phyloP scores from a whole-genome alignment of 1,284 basidiomycete genomes.

The Tremellales sp. region DNA sequence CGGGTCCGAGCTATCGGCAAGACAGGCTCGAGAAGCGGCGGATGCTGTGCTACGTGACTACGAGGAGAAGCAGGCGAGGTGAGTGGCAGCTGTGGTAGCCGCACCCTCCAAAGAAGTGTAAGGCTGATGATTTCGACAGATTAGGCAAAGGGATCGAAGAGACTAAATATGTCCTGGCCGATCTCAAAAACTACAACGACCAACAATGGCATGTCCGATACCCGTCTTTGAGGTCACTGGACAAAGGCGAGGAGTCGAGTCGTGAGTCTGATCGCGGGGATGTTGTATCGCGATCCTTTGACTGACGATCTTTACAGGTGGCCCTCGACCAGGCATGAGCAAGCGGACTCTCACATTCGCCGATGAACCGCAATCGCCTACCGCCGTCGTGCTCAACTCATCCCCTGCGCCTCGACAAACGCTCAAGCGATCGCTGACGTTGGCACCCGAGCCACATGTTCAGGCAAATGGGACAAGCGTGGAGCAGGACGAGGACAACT shows the following conservation, averaged over 20 bases:
- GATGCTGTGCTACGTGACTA: slow-evolving; percentile 44
- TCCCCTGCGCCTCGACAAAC: slow-evolving; percentile 54
- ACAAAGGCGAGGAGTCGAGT: slow-evolving; percentile 4
- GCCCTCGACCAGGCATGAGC: slow-evolving; percentile 33
- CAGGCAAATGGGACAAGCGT: slow-evolving; percentile 22
- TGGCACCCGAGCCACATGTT: slow-evolving; percentile 10
- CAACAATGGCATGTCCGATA: slow-evolving; percentile 83
- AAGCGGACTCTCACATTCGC: slow-evolving; percentile 74
- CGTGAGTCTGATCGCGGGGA: slow-evolving; percentile 15
- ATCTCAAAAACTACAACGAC: slow-evolving; percentile 76
- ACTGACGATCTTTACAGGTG: no score
- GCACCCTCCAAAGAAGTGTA: no score
- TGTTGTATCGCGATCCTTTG: no score
- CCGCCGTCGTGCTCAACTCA: slow-evolving; percentile 59
- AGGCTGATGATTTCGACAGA: slow-evolving; percentile 51
- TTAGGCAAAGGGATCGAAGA: slow-evolving; percentile 70
- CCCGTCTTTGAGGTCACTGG: slow-evolving; percentile 49
- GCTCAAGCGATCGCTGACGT: slow-evolving; percentile 46
- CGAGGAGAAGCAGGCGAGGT: slow-evolving; percentile 46
- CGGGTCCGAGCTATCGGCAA: slow-evolving; percentile 24
- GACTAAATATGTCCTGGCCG: slow-evolving; percentile 64
- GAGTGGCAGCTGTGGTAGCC: slow-evolving; percentile 8
- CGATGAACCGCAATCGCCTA: slow-evolving; percentile 66
- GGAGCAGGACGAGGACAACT: slow-evolving; percentile 52
- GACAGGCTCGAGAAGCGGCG: slow-evolving; percentile 32